These are phyloP conservation scores for Halocafeteria seosinensis DNA, from an alignment of 108 stramenopile species.

Conservation along the genomic window DNA sequence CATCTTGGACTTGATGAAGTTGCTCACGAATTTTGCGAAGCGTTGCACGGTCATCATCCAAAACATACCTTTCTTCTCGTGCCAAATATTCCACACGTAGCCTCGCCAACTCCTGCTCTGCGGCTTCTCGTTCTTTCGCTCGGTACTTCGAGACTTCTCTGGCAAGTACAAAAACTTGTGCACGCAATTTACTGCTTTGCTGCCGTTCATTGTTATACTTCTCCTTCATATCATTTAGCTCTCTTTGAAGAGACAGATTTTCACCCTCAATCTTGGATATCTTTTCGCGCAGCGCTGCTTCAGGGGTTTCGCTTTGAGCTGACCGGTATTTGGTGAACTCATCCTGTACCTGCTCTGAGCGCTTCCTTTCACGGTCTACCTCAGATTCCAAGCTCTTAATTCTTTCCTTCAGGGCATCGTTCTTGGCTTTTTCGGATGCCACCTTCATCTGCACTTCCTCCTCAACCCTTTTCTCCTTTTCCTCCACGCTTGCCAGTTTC, in stretches of 20 bases:
- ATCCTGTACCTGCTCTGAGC: neutral
- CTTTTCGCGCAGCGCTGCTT: conserved; percentile 24
- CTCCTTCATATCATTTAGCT: conserved; percentile 23
- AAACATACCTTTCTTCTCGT: conserved; percentile 26
- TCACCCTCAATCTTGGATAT: conserved; percentile 21
- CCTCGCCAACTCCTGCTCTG: conserved; percentile 24
- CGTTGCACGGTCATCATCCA: conserved; percentile 28
- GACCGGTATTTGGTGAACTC: conserved; percentile 20
- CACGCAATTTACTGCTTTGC: conserved; percentile 22
- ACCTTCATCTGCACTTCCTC: conserved; percentile 3
- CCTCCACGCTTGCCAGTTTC: conserved; percentile 1
- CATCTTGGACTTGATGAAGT: too few species aligned
- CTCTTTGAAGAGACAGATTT: conserved; percentile 13
- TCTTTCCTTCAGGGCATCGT: neutral
- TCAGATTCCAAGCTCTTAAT: neutral
- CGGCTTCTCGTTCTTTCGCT: neutral
- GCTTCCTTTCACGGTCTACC: neutral
- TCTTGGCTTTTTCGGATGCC: neutral
- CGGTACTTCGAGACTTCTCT: conserved; percentile 3
- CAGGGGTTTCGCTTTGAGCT: conserved; percentile 18
- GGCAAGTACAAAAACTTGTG: conserved; percentile 17
- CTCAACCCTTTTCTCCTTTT: neutral
- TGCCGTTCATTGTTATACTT: conserved; percentile 15
- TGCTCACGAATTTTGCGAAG: conserved; percentile 23
- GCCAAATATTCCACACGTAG: conserved; percentile 28